phyloP scores from a whole-genome alignment of 1,284 basidiomycete genomes.

The Sanghuangporus baumii region DNA sequence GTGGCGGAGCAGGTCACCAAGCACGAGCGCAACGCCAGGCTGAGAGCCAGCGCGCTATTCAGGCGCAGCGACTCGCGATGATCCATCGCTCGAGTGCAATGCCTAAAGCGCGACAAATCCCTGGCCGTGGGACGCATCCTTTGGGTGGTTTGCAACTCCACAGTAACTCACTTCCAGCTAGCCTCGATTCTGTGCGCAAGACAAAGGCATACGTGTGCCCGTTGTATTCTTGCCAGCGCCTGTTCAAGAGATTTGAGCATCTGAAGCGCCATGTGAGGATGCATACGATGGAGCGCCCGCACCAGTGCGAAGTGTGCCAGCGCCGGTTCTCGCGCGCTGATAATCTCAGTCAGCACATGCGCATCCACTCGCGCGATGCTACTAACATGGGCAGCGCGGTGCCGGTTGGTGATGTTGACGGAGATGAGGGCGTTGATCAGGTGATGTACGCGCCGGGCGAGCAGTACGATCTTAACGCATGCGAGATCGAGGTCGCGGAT shows the following conservation, averaged over 20 bases:
- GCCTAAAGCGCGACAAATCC: slow-evolving; percentile 4
- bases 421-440: slow-evolving; percentile 27
- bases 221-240: slow-evolving; percentile 70
- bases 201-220: slow-evolving; percentile 75
- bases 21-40: slow-evolving; percentile 9
- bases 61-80: slow-evolving; percentile 14
- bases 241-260: slow-evolving; percentile 89
- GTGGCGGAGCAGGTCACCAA: background rate
- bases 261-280: slow-evolving; percentile 82
- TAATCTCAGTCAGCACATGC: slow-evolving; percentile 78
- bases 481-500: slow-evolving; percentile 49
- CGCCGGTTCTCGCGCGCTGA: slow-evolving; percentile 83
- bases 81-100: slow-evolving; percentile 8
- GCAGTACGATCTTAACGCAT: slow-evolving; percentile 31
- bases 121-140: slow-evolving; percentile 7
- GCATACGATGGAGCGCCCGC: slow-evolving; percentile 87
- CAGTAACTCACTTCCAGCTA: slow-evolving; percentile 12
- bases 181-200: slow-evolving; percentile 25
- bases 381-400: slow-evolving; percentile 24
- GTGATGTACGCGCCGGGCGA: slow-evolving; percentile 21
- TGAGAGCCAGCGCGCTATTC: slow-evolving; percentile 16
- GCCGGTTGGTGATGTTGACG: slow-evolving; percentile 26
- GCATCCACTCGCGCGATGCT: slow-evolving; percentile 61
- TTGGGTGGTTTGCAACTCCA: background rate
- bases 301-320: slow-evolving; percentile 63